Evolutionary conservation across 306 rosid genomes (phyloP), one percentile per base, ranked within the genome.

Genomic region (Alnus glutinosa): DNA sequence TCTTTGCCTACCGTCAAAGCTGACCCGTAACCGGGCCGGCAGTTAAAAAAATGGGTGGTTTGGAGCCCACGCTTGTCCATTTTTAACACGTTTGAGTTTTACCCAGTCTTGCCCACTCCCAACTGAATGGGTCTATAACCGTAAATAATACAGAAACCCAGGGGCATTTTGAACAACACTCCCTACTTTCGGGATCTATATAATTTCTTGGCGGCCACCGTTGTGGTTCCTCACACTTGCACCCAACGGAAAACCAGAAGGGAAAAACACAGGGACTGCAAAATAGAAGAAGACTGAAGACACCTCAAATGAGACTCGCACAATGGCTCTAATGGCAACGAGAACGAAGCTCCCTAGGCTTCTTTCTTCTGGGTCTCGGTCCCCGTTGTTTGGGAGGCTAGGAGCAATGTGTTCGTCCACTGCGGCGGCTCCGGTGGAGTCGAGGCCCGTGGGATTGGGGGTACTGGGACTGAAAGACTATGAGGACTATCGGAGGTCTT

Each of bases 401-500:
- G 71, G 75, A 1, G 51, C 75, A 42, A 59, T 52, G 28, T 67
- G 76, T 67, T 76, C 79, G 5, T 77, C 91, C 77, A 78, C 84
- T 12, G 86, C 92, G 10, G 79, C 67, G 7, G 87, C 89, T 12
- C 50, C 77, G 19, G 83, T 80, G 62, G 86, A 66, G 44, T 68
- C 85, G 52, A 76, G 85, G 30, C 64, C 4, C 50, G 37, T 86
- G 76, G 89, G 86, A 0, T 51, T 74, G 69, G 93, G 85, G 36
- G 66, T 74, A 4, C 61, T 85, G 70, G 93, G 85, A 16, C 85
- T 89, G 46, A 95, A 95, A 75, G 98, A 95, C 75, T 95, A 95
- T 44, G 87, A 86, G 73, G 98, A 92, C 52, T 92, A 95, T 57
- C 82, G 97, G 67, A 91, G 93, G 82, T 95, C 98, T 44, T 84